Evolutionary conservation across 805 yeast genomes (phyloP).

Genomic region (Saccharomycopsis javanensis): DNA sequence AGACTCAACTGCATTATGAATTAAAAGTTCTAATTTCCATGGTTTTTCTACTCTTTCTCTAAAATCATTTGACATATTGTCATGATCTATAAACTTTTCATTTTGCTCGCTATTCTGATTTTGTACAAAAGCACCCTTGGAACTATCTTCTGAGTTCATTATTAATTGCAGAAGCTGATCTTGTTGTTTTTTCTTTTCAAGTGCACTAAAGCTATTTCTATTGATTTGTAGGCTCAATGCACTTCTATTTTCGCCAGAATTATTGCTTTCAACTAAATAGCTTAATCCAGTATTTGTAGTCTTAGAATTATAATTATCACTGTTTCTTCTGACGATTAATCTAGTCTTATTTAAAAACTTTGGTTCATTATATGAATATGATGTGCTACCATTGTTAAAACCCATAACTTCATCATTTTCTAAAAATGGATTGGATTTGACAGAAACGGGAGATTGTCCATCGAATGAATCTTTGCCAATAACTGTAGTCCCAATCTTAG

Average conservation of each 20-base stretch:
- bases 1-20: slow-evolving; percentile 44
- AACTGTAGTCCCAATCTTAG: background rate
- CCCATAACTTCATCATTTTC: background rate
- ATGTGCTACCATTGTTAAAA: background rate
- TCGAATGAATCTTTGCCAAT: background rate
- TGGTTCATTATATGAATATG: background rate
- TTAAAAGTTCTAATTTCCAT: slow-evolving; percentile 46
- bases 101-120: background rate
- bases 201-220: background rate
- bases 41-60: slow-evolving; percentile 28
- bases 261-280: background rate
- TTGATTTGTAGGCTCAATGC: background rate
- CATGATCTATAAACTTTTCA: background rate
- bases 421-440: background rate
- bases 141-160: background rate
- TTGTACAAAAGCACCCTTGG: background rate
- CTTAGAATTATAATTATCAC: background rate
- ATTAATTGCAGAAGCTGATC: background rate
- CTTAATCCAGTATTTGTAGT: background rate
- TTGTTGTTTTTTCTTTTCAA: background rate
- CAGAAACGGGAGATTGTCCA: background rate
- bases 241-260: background rate
- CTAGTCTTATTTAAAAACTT: background rate
- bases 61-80: background rate
- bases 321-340: background rate